Base-by-base conservation (phyloP, 306 rosid species). In the Vigna unguiculata region DNA sequence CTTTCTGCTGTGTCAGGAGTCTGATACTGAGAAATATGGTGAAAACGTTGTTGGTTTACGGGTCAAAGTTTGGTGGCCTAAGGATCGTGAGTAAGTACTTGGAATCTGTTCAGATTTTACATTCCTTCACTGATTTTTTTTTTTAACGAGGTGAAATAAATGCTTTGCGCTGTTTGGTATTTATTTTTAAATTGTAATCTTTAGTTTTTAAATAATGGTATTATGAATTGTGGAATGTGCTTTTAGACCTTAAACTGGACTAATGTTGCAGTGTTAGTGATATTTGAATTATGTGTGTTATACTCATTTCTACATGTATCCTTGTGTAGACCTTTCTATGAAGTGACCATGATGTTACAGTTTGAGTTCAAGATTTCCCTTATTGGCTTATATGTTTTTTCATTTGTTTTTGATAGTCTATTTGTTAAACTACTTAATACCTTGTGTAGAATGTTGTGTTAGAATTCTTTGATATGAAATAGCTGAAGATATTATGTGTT, bases 31-130 rank as follows among this genome's bases (percentile, higher is more conserved):
- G 77, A 84, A 78, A 53, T 64, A 58, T 80, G 96, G 88, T 46
- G 81, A 90, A 78, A 71, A 69, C 53, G 57, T 92, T 69, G 87
- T 95, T 78, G 97, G 93, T 81, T 74, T 82, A 25, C 85, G 82
- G 73, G 79, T 95, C 73, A 67, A 88, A 86, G 99, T 95, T 63
- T 95, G 89, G 90, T 95, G 99, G 99, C 98, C 98, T 2, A 15
- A 80, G 5, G 99, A 96, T 88, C 81, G 62, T 1, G 45, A 1
- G 99, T 96, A 92, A 90, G 95, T 85, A 74, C 46, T 22, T 59
- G 14, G 6, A 68, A 63, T 54, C 41, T 60, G 66, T 75, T 65
- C 36, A n/a, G 25, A 69, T 60, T 17, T 75, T 67, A 11, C 59
- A 46, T 65, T 60, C 38, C 72, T 20, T 58, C 30, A 30, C 77